Evolutionary conservation across 2,329 filamentous ascomycete genomes (phyloP), one percentile per base, ranked within the genome.

Genomic region (Ceratocystis cacaofunesta): DNA sequence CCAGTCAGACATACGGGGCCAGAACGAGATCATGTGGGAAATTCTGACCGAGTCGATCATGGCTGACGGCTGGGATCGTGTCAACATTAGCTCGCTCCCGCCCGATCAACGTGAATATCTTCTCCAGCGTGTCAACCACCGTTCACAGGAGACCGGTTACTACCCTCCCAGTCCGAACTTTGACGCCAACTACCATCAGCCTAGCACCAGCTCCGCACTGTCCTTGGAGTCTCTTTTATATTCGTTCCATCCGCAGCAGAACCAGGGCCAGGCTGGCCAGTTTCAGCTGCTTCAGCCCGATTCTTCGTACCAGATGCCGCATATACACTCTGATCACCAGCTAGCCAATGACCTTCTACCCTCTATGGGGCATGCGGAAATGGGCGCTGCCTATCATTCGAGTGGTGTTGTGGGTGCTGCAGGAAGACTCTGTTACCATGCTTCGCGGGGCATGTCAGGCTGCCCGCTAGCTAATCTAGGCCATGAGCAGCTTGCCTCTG

Each of bases 1-100:
- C 55, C 71, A 74, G 1, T 68, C 70, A 2, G 68, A 67, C 3
- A 71, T 82, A 10, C 70, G 68, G 52, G 70, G 68, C 25, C 75
- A 82, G 67, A 83, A 83, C 68, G 75, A 76, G 6, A 68, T 69
- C 10, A 79, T 82, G 60, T 73, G 73, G 41, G 68, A 69, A 15
- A 72, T 72, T 12, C 69, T 81, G 3, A 66, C 68, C 4, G 69
- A 68, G 2, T 68, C 69, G 1, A 74, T 73, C 5, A 68, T 72
- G 52, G 64, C 61, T 3, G 63, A 69, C 5, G 69, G 68, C n/a
- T 67, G 66, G 2, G 64, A 52, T 1, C 63, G 61, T 22, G 60
- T 67, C 66, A 28, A 65, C 61, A 15, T 68, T 62, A 5, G 41
- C 43, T 36, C 60, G 44, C 3, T 64, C 44, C 43, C 68, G 65